Conservation (phyloP, 257 asterid species). For the Solanum appendiculatum region DNA sequence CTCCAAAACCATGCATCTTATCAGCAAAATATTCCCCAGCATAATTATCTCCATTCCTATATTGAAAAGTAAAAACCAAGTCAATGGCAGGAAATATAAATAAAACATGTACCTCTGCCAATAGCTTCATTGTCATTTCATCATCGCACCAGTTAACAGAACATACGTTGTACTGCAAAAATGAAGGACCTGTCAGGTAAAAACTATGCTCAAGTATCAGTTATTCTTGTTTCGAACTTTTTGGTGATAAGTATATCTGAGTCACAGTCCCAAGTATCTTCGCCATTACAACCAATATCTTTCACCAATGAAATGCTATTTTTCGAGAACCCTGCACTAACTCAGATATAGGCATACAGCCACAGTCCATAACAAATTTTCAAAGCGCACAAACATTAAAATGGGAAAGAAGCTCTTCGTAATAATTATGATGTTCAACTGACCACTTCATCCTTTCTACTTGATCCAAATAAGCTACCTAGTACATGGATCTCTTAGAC, state of each 20-base stretch:
- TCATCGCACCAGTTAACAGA: not conserved
- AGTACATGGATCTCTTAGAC: not conserved
- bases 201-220: not conserved
- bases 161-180: not conserved
- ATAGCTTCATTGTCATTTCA: not conserved
- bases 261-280: not conserved
- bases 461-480: not conserved
- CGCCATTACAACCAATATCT: not conserved
- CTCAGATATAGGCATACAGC: not conserved
- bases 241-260: not conserved
- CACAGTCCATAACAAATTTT: not conserved
- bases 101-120: not conserved
- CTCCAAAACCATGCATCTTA: conserved; percentile 74
- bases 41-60: conserved; percentile 70
- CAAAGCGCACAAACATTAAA: not conserved
- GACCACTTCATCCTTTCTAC: not conserved
- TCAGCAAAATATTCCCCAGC: conserved; percentile 78
- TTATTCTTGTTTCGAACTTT: not conserved
- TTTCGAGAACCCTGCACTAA: not conserved
- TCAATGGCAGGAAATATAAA: not conserved
- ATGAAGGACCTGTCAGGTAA: not conserved
- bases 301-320: not conserved
- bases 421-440: not conserved
- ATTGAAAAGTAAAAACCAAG: not conserved
- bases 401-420: not conserved